phyloP scores from a whole-genome alignment of 768 basidiomycete species.

The Boletus tomentosulus region DNA sequence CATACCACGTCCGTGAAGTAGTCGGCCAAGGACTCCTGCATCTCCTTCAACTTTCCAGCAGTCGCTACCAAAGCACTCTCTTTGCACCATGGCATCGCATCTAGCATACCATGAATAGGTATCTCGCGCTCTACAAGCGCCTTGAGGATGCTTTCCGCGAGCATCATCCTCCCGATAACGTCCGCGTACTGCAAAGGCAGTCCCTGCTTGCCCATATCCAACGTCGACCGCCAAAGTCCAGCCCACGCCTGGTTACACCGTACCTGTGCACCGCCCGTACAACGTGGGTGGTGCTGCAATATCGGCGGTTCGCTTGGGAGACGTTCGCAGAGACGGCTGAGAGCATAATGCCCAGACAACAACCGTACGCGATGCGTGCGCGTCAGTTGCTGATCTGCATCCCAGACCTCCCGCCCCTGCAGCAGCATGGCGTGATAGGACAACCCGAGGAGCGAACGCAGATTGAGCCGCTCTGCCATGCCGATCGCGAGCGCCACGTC shows the following conservation, averaged over 20 bases:
- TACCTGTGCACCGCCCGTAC: slow-evolving; percentile 35
- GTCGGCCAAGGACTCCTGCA: slow-evolving; percentile 44
- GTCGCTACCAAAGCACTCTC: slow-evolving; percentile 41
- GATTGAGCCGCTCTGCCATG: slow-evolving; percentile 45
- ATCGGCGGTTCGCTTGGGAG: slow-evolving; percentile 41
- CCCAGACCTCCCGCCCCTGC: slow-evolving; percentile 48
- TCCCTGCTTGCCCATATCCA: slow-evolving; percentile 37
- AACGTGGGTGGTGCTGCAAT: slow-evolving; percentile 40
- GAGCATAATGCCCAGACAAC: slow-evolving; percentile 49
- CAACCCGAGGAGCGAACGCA: slow-evolving; percentile 43
- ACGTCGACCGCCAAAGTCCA: slow-evolving; percentile 41
- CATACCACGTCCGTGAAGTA: slow-evolving; percentile 42
- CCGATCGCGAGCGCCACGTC: slow-evolving; percentile 43
- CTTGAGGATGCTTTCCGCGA: slow-evolving; percentile 46
- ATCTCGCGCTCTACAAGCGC: slow-evolving; percentile 43
- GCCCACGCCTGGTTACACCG: slow-evolving; percentile 45
- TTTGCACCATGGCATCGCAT: slow-evolving; percentile 44
- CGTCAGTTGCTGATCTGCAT: slow-evolving; percentile 40
- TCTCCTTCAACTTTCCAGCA: slow-evolving; percentile 41
- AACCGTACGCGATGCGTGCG: slow-evolving; percentile 49
- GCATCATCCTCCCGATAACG: slow-evolving; percentile 41
- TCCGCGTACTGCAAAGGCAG: slow-evolving; percentile 42
- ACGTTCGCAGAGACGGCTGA: slow-evolving; percentile 42
- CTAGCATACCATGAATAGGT: slow-evolving; percentile 35
- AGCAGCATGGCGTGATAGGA: slow-evolving; percentile 52